Base-by-base conservation (phyloP, 768 basidiomycete genomes). In the Lentinula aciculospora region DNA sequence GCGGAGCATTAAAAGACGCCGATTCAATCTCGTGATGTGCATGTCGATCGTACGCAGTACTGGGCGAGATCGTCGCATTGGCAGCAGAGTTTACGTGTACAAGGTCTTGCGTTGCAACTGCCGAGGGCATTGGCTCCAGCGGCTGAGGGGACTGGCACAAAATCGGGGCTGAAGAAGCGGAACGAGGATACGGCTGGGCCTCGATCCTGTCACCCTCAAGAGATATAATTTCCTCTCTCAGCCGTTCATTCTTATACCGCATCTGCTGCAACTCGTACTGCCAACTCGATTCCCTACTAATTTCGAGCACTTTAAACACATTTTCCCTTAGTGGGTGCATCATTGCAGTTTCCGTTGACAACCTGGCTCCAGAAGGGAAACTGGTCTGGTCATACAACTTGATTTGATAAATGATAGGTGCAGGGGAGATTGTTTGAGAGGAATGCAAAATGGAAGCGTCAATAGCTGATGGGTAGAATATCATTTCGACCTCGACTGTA, bases 221-320 rank as follows among this genome's bases (percentile, higher is more conserved):
- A 42, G 48, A 60, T 34, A 42, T 53, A 71, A 78, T 69, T 62
- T 92, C 88, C 46, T 88, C 86, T 53, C 69, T 69, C 56, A 92
- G 61, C 60, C 83, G 71, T 69, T 83, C 76, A 65, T 92, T 93
- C 53, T 80, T 76, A 64, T 85, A 85, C 66, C 84, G 80, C 62
- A 94, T 76, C 69, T 94, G 90, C 71, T 92, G 88, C 48, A 95
- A 76, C 72, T 94, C 92, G 63, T 93, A 96, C 73, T 96, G 94
- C 94, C 94, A 97, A 62, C 90, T 92, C 31, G 87, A 86, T 10
- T 82, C 85, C 4, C 86, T 74, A 13, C 72, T 69, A 0, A 80
- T 78, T 42, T 88, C 84, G 13, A 94, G 77, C 67, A 91, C 89
- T 39, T 82, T 83, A 60, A 92, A 93, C 17, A 93, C 68, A 61